Conservation (phyloP, 345 rosid species). For the Moringa oleifera region DNA sequence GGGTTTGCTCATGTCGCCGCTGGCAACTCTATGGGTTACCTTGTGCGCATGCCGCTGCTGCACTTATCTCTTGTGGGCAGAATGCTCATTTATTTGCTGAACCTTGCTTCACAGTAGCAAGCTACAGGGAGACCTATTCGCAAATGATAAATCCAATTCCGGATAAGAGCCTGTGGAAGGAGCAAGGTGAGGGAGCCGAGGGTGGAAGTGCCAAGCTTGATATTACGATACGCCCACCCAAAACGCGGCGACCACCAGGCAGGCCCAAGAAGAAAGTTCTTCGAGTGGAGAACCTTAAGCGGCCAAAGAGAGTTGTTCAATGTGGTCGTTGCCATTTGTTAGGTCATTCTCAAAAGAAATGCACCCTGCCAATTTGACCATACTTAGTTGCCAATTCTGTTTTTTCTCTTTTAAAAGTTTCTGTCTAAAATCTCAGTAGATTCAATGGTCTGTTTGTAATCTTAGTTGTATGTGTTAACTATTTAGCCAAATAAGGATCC, state of each 20-base stretch:
- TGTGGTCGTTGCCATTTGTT: slow-evolving; percentile 97
- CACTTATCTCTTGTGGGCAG: slow-evolving; percentile 86
- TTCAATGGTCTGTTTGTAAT: slow-evolving; percentile 32
- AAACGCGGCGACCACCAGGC: slow-evolving; percentile 96
- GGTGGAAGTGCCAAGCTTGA: slow-evolving; percentile 57
- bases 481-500: slow-evolving; percentile 20
- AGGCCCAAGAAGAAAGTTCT: slow-evolving; percentile 96
- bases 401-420: slow-evolving; percentile 15
- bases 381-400: slow-evolving; percentile 11
- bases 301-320: slow-evolving; percentile 92
- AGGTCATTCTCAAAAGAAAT: slow-evolving; percentile 99
- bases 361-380: slow-evolving; percentile 72
- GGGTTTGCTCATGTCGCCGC: slow-evolving; percentile 85
- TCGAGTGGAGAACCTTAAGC: slow-evolving; percentile 87
- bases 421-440: slow-evolving; percentile 21
- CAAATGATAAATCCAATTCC: slow-evolving; percentile 63
- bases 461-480: slow-evolving; percentile 28
- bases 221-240: slow-evolving; percentile 67
- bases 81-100: slow-evolving; percentile 76
- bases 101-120: slow-evolving; percentile 69
- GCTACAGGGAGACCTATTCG: slow-evolving; percentile 74
- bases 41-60: slow-evolving; percentile 97
- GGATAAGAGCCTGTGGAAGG: slow-evolving; percentile 65
- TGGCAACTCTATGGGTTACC: slow-evolving; percentile 97
- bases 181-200: slow-evolving; percentile 54